Base-by-base conservation (phyloP, 129 eudicot genomes). In the Dittrichia graveolens region DNA sequence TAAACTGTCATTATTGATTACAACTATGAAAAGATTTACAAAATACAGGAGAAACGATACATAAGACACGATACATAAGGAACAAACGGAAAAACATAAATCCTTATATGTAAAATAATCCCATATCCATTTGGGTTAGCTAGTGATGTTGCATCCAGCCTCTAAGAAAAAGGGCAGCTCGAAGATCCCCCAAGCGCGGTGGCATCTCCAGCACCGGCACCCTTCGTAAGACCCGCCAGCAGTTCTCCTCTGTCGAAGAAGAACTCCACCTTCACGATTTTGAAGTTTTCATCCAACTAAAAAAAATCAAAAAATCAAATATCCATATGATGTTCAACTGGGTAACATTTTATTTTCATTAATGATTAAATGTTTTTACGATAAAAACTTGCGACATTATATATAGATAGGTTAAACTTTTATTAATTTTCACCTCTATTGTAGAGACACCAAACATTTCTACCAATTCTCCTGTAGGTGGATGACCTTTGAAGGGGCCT, bases 171-270 rank as follows among this genome's bases (percentile, higher is more conserved):
- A 46, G 89, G 98, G 79, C 98, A 92, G 69, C 75, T 75, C 67
- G 88, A 61, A 37, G 83, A 39, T 10, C 44, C 75, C 5, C 47
- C 31, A 18, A 42, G 80, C 38, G 19, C 49, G 31, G 63, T 39
- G 14, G 83, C 68, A 64, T 59, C 76, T n/a, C 40, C 72, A 5
- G 73, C 61, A 16, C 42, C 40, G 5, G 58, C 76, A 9, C 85
- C 89, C 74, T 85, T 87, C 40, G 81, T 78, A 16, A 89, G 81
- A 49, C 86, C 85, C 16, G 81, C 86, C 8, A 89, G 85, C 55
- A 93, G 72, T 47, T 89, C 92, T 13, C 96, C 96, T 24, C 86
- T 81, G 46, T 89, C 96, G 63, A 58, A 83, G 58, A 85, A 93
- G 83, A 79, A 81, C 79, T 93, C 87, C 12, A 81, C 80, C 85